phyloP scores from a whole-genome alignment of 164 flowering plant genomes.

The Amborella trichopoda region DNA sequence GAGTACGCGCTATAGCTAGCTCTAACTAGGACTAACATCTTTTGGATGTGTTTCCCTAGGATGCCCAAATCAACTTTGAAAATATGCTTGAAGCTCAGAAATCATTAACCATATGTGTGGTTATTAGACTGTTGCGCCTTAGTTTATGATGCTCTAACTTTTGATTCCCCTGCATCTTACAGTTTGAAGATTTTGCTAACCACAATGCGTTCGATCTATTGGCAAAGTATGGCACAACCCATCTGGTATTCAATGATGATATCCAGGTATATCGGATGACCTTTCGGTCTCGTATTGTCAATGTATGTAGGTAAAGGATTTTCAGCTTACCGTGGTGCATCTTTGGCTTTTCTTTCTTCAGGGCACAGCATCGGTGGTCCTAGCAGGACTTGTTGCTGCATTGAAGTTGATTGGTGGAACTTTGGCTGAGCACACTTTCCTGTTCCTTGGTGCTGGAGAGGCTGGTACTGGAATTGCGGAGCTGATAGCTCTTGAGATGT shows the following conservation, averaged over 20 bases:
- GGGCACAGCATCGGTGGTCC: slow-evolving; percentile 90
- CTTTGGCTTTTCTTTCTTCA: slow-evolving; percentile 17
- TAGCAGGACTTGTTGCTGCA: slow-evolving; percentile 64
- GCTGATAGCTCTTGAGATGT: slow-evolving; percentile 82
- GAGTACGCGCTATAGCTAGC: no score
- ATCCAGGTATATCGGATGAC: no score
- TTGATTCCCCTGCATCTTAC: slow-evolving; percentile 7
- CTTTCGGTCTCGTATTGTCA: no score
- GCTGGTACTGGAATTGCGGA: slow-evolving; percentile 97
- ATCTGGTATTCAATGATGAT: slow-evolving; percentile 92
- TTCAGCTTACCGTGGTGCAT: no score
- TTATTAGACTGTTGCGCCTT: no score
- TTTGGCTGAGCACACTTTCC: slow-evolving; percentile 67
- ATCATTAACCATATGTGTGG: no score
- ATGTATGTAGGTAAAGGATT: no score
- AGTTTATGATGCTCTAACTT: neutral
- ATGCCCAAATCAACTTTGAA: no score
- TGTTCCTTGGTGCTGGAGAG: slow-evolving; percentile 95
- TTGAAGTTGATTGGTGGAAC: slow-evolving; percentile 53
- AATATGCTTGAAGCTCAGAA: no score
- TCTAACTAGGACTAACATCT: no score
- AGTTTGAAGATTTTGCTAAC: slow-evolving; percentile 93
- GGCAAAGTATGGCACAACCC: slow-evolving; percentile 46
- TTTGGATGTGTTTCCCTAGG: no score
- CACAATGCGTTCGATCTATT: slow-evolving; percentile 83